phyloP scores from a whole-genome alignment of 192 early-diverging fungal genomes.

The Backusella circina region DNA sequence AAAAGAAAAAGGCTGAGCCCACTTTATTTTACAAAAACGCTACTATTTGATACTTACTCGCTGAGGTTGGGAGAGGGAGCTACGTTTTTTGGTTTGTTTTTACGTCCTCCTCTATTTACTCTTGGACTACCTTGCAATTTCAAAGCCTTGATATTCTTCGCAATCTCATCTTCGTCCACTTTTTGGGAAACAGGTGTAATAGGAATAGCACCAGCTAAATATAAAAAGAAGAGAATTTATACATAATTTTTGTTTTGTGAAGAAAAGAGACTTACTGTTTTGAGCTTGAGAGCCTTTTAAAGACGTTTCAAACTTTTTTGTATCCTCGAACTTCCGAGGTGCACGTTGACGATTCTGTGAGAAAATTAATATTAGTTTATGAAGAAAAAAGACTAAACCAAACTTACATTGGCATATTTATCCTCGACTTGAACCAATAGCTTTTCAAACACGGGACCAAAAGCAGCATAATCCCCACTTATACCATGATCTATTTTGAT shows the following conservation, averaged over 20 bases:
- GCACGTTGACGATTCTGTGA: conserved; percentile 40
- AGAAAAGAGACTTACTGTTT: conserved; percentile 35
- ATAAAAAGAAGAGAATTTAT: neutral
- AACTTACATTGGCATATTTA: conserved; percentile 49
- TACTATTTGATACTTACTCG: conserved; percentile 4
- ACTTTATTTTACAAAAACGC: neutral
- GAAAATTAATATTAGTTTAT: neutral
- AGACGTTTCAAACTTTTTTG: conserved; percentile 68
- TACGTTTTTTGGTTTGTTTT: conserved; percentile 5
- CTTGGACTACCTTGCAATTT: conserved; percentile 36
- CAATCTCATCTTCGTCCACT: conserved; percentile 46
- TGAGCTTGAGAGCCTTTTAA: conserved; percentile 50
- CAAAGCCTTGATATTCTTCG: conserved; percentile 45
- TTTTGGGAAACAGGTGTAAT: conserved; percentile 1
- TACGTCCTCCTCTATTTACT: conserved; percentile 17
- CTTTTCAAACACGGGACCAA: conserved; percentile 71
- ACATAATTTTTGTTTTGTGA: neutral
- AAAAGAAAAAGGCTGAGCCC: neutral
- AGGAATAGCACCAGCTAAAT: neutral
- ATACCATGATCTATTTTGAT: conserved; percentile 33
- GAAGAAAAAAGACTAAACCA: conserved; percentile 9
- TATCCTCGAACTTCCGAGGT: conserved; percentile 80
- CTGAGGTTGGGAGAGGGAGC: conserved; percentile 9
- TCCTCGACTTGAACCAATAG: conserved; percentile 66
- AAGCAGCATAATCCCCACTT: conserved; percentile 33